These are phyloP conservation scores for Sclerotinia subarctica DNA, from an alignment of 2,329 filamentous ascomycete genomes.

Conservation along the genomic window DNA sequence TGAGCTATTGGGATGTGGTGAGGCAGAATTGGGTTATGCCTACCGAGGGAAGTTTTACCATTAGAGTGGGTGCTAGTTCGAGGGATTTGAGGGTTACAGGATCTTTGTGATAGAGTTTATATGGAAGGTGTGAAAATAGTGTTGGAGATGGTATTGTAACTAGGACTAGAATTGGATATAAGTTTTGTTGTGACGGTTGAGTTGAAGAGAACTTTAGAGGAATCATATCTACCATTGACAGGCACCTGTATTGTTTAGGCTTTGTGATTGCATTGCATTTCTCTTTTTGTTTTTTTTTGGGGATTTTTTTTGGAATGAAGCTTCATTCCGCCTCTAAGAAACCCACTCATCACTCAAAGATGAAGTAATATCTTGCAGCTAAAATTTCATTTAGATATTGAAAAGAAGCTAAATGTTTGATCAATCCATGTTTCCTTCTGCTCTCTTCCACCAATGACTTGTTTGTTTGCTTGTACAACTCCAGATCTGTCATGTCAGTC, in stretches of 20 bases:
- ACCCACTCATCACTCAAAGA: neutral
- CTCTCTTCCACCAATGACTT: neutral
- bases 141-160: neutral
- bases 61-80: slow-evolving; percentile 43
- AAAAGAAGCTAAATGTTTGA: neutral
- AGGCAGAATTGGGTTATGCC: slow-evolving; percentile 65
- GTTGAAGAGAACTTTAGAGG: too few relatives aligned
- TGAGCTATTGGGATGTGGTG: slow-evolving; percentile 61
- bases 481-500: too few relatives aligned
- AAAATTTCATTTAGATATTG: too few relatives aligned
- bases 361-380: neutral
- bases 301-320: too few relatives aligned
- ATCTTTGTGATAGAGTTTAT: slow-evolving; percentile 4
- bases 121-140: neutral
- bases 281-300: too few relatives aligned
- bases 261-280: neutral
- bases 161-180: neutral
- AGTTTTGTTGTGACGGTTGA: neutral
- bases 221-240: neutral
- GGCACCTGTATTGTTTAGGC: neutral
- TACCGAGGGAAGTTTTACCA: slow-evolving; percentile 43
- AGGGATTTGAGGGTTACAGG: slow-evolving; percentile 38
- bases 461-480: neutral
- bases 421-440: neutral
- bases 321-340: accelerated